Conservation (phyloP, 2,329 filamentous ascomycete genomes). For the Aspergillus novofumigatus region DNA sequence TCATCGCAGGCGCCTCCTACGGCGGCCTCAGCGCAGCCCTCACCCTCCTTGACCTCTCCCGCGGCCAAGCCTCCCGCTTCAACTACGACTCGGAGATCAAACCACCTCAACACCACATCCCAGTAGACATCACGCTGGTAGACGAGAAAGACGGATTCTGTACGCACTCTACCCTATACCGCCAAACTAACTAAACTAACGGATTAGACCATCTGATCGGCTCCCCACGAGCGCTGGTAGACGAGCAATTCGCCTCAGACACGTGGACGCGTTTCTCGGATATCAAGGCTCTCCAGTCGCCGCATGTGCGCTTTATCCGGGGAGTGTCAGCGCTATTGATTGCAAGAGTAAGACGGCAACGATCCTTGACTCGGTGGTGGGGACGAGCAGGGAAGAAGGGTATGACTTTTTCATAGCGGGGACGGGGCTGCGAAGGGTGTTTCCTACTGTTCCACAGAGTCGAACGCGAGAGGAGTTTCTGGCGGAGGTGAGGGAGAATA, state of each 20-base stretch:
- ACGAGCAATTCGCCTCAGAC: conserved; percentile 58
- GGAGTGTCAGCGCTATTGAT: conserved; percentile 60
- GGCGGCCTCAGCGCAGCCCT: conserved; percentile 64
- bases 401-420: conserved; percentile 77
- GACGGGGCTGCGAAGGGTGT: conserved; percentile 65
- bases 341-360: conserved; percentile 56
- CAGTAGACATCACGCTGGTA: conserved; percentile 67
- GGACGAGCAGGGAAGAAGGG: conserved; percentile 31
- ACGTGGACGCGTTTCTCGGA: conserved; percentile 68
- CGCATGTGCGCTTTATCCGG: conserved; percentile 61
- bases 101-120: conserved; percentile 41
- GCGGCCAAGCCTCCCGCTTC: conserved; percentile 52
- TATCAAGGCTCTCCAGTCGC: conserved; percentile 61
- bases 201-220: conserved; percentile 68
- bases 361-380: conserved; percentile 48
- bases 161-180: conserved; percentile 32
- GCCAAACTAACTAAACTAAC: neutral
- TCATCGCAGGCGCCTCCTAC: conserved; percentile 69
- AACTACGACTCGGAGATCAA: conserved; percentile 21
- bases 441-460: conserved; percentile 69
- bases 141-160: conserved; percentile 82
- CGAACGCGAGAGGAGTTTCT: conserved; percentile 31
- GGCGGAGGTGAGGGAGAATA: conserved; percentile 19
- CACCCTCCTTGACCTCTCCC: conserved; percentile 63
- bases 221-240: conserved; percentile 66